Evolutionary conservation across 2,329 filamentous ascomycete genomes (phyloP), one percentile per base, ranked within the genome.

Genomic region (Rutstroemia sp.): DNA sequence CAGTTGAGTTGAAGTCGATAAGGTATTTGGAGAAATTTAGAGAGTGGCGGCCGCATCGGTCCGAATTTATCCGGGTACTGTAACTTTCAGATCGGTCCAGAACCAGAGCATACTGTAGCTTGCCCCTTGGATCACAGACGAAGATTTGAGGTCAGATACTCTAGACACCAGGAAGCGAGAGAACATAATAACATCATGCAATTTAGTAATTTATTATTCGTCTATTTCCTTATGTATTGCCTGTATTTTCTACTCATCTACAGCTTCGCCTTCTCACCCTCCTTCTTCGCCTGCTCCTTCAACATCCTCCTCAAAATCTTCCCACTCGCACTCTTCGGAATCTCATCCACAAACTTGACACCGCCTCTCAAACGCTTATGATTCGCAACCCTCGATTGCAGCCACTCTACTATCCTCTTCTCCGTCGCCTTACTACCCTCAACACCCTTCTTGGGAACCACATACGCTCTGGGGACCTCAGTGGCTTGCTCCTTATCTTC

Each of bases 301-400:
- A 80, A 60, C 3, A 71, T 48, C 56, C 74, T 77, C 50, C 77
- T 69, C 62, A 79, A 48, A 37, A 80, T 79, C 70, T 80, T 80
- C 0, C 77, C 77, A 10, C 73, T 69, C 2, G 82, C 78, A 53
- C 86, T 88, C 73, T 88, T 90, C 16, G 87, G 87, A 30, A 91
- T 83, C 21, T 73, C 74, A 30, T 86, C 79, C 2, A 87, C 74
- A 65, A 89, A 88, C 25, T 53, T 51, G 10, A 91, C 78, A 1
- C 87, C 87, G 0, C 87, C 87, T 12, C 82, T 82, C 57, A 90
- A 75, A 67, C 80, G 78, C 72, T 92, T 91, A 66, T 86, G 80
- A 57, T 72, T 75, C 0, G 83, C 78, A 21, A 86, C 81, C 48
- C 78, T 78, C 61, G 76, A 74, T 54, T 82, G 78, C 44, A 88